Evolutionary conservation across 2,329 filamentous ascomycete species (phyloP), one percentile per base, ranked within the genome.

Genomic region (Stachybotrys echinatus): DNA sequence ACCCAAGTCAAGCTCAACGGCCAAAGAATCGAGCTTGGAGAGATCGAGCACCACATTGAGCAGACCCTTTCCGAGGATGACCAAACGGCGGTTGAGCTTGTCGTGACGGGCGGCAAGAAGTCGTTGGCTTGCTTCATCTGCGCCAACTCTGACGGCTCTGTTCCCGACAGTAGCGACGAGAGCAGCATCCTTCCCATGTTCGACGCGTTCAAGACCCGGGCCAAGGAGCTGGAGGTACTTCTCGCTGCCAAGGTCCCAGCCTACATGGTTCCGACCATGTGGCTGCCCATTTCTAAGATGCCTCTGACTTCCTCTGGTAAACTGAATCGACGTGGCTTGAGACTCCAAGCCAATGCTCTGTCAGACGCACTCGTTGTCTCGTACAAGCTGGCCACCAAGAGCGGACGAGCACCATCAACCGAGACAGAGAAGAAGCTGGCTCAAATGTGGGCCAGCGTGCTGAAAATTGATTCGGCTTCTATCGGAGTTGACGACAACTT

Each of bases 401-500:
- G 49, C 37, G 49, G 49, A 3, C 20, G 45, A 44, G 49, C 49
- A 4, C 49, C 49, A 5, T 23, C 12, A 8, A 42, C 37, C 14
- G 44, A 37, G 12, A 37, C 27, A 18, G 45, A 51, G 38, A 39
- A 45, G 20, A 17, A 37, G 22, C 21, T 51, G 12, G 39, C 23
- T 10, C 23, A 19, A 10, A 23, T 51, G 22, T 49, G 47, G 50
- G 50, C 47, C 5, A 17, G 20, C 3, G 42, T 52, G 12, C 31
- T 52, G 14, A 40, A 23, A n/a, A 23, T 49, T 10, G 45, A 52
- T 2, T 2, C 19, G 6, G 23, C 10, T 12, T 23, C 23, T 6
- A 68, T 75, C 18, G 65, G 67, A 6, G 51, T 62, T 2, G 65
- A 73, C 5, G 67, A 74, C 53, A 73, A 71, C 56, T 76, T 77